Evolutionary conservation across 805 yeast species (phyloP).

Genomic region (Wickerhamomyces chaumierensis): DNA sequence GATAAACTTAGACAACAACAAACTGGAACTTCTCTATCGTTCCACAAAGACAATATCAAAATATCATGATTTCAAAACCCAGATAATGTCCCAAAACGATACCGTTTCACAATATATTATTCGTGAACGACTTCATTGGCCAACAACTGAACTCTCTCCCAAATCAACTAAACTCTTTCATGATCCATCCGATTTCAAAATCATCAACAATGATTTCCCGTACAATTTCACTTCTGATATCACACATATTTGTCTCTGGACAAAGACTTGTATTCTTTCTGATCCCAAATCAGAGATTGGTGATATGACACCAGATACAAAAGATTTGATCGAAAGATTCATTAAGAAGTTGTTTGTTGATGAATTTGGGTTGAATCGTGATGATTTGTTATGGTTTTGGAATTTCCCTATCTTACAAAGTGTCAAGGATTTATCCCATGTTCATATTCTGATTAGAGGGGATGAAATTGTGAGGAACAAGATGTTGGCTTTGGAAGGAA

Average conservation of each 20-base stretch:
- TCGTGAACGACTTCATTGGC: constrained; percentile 40
- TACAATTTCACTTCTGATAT: constrained; percentile 44
- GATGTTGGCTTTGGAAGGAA: too few species aligned
- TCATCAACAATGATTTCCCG: constrained; percentile 53
- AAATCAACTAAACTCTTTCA: constrained; percentile 16
- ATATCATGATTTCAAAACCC: constrained; percentile 35
- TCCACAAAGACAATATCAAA: constrained; percentile 28
- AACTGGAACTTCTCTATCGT: constrained; percentile 25
- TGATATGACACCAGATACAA: constrained; percentile 23
- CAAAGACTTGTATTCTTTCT: constrained; percentile 35
- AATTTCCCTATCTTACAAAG: constrained; percentile 65
- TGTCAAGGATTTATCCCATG: constrained; percentile 52
- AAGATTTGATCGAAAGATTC: constrained; percentile 34
- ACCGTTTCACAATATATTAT: constrained; percentile 40
- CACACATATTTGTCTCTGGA: constrained; percentile 57
- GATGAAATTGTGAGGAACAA: too few species aligned
- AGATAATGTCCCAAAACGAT: constrained; percentile 23
- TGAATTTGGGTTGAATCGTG: constrained; percentile 26
- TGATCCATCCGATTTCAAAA: constrained; percentile 22
- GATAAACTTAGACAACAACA: constrained; percentile 5
- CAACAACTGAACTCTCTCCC: constrained; percentile 10
- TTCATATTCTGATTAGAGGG: constrained; percentile 50
- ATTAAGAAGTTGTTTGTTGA: constrained; percentile 33
- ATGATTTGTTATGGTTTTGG: constrained; percentile 44
- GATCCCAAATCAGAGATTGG: constrained; percentile 43